These are phyloP conservation scores for Tilletia walkeri DNA, from an alignment of 1,284 basidiomycete species.

Conservation along the genomic window DNA sequence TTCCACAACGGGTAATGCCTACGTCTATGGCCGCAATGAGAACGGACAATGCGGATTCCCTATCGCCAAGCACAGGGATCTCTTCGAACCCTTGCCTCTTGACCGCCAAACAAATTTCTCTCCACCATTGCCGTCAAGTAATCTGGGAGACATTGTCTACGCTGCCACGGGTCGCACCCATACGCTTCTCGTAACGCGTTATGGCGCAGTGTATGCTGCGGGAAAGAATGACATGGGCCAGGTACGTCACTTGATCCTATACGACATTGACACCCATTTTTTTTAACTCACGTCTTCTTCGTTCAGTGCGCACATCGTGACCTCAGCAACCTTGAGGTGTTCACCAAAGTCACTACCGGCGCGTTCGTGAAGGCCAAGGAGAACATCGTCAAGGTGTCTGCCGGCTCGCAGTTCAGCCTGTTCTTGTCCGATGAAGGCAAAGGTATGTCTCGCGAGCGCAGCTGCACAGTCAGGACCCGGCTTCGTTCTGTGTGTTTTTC, in stretches of 20 bases:
- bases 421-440: conserved; percentile 76
- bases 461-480: background rate
- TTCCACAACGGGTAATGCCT: conserved; percentile 69
- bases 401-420: conserved; percentile 78
- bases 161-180: conserved; percentile 81
- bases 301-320: background rate
- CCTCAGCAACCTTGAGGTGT: conserved; percentile 55
- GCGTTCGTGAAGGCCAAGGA: conserved; percentile 62
- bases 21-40: conserved; percentile 79
- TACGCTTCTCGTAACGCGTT: conserved; percentile 75
- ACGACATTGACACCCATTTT: background rate
- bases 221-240: conserved; percentile 82
- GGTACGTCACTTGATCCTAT: conserved; percentile 30
- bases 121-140: conserved; percentile 62
- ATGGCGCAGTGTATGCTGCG: conserved; percentile 77
- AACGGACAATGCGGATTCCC: conserved; percentile 55
- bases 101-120: conserved; percentile 41
- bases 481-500: too few relatives aligned
- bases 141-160: conserved; percentile 69
- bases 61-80: conserved; percentile 61
- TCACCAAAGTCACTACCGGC: conserved; percentile 65
- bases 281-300: background rate
- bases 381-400: conserved; percentile 70
- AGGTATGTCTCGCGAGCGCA: conserved; percentile 17
- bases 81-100: conserved; percentile 63